Evolutionary conservation across 2,329 filamentous ascomycete genomes (phyloP), one percentile per base, ranked within the genome.

Genomic region (Aspergillus niger): DNA sequence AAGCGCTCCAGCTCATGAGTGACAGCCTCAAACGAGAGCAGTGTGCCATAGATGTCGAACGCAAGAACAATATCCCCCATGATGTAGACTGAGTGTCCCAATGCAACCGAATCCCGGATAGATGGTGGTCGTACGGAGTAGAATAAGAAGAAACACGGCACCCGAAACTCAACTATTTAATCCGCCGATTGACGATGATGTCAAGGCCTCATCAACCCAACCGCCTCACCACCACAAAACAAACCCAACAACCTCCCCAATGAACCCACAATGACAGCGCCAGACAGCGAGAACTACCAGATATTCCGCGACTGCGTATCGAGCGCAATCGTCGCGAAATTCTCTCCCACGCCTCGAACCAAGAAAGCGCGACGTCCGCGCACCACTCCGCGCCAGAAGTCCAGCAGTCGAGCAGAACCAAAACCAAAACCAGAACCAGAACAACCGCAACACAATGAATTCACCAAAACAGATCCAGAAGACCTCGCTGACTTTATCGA

Each of bases 401-500:
- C 52, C 26, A 43, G 39, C 28, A 22, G 30, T 41, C 41, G 41
- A 20, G 26, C 26, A 13, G 11, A 20, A 4, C n/a, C 24, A 13
- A 11, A 17, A 17, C 32, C 15, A 5, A 11, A 17, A 17, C 32
- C 15, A 5, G 38, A 55, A 2, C 7, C 24, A n/a, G 24, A n/a
- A 43, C 15, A 43, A 0, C 4, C 15, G 10, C 38, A 26, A 10
- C 32, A 39, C 15, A 44, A 36, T 55, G 26, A 43, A n/a, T 47
- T 17, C 24, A 50, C 28, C 13, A 32, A 67, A 55, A 70, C 75
- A 17, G 80, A 85, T 66, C 85, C 84, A 5, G 88, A 89, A 66
- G 91, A 93, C 57, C 77, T 95, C 22, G 85, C 86, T 26, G 92
- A 96, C 1, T 96, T 96, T 75, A 87, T 91, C 57, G 88, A 93